A percentile compares a stretch with the other conserved stretches of the same genome.
Evolutionary conservation across 495 filamentous ascomycete genomes (phyloP).

Genomic region (Xylaria curta): DNA sequence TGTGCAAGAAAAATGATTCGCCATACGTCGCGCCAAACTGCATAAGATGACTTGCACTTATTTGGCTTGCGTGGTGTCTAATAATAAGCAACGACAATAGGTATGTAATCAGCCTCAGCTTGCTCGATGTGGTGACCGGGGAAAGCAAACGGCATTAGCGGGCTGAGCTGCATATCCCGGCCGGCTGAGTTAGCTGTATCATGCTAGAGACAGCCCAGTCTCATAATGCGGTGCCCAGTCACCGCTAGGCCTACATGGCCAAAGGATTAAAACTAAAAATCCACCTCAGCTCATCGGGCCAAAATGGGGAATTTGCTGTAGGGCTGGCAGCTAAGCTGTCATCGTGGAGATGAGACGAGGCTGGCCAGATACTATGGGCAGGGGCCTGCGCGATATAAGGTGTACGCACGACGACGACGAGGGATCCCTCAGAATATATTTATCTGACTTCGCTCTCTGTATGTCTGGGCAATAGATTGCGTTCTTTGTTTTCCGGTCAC

Average conservation of each 20-base stretch:
- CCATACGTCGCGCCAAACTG: not conserved
- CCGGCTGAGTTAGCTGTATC: not conserved
- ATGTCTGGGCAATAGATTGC: not conserved
- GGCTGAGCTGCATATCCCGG: slow-evolving; percentile 7
- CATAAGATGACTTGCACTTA: not conserved
- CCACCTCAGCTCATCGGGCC: slow-evolving; percentile 10
- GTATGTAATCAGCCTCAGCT: slow-evolving; percentile 19
- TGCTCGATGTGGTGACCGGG: not conserved
- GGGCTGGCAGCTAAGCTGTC: slow-evolving; percentile 4
- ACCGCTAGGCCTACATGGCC: slow-evolving; percentile 12
- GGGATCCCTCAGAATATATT: not conserved
- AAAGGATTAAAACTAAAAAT: not conserved
- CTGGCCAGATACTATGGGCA: not conserved
- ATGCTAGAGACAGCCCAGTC: not conserved
- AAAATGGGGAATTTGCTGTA: slow-evolving; percentile 14
- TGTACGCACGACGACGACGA: not conserved
- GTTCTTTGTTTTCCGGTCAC: slow-evolving; percentile 7
- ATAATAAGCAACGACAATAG: slow-evolving; percentile 20
- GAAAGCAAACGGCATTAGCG: slow-evolving; percentile 1
- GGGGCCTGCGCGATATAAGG: not conserved
- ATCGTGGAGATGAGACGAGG: slow-evolving; percentile 21
- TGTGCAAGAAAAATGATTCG: not conserved
- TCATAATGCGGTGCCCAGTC: not conserved
- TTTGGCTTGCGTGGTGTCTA: slow-evolving; percentile 1
- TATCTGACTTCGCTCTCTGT: not conserved